Percentiles rank a stretch among this genome's conserved stretches.
Evolutionary conservation across 306 rosid genomes (phyloP).

Genomic region (Senna tora): DNA sequence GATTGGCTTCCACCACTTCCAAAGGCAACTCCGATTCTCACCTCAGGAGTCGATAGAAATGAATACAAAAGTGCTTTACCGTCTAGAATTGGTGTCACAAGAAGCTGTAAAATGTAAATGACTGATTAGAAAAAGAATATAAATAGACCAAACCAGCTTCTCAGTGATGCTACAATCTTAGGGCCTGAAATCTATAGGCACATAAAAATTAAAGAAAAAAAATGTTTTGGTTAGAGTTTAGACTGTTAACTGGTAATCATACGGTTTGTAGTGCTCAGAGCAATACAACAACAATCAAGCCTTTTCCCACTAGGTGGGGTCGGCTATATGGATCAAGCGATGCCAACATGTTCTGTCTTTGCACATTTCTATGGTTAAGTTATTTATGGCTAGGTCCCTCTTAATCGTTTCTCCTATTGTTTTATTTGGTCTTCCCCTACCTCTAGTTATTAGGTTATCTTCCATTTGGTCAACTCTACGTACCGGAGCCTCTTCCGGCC

Average conservation of each 20-base stretch:
- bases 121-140: slow-evolving; percentile 30
- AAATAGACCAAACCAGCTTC: slow-evolving; percentile 19
- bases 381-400: too few relatives aligned
- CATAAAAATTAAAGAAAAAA: slow-evolving; percentile 8
- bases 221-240: too few relatives aligned
- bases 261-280: background rate
- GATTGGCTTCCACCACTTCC: slow-evolving; percentile 98
- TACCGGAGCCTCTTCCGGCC: too few relatives aligned
- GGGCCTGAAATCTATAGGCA: slow-evolving; percentile 1
- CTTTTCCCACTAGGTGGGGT: too few relatives aligned
- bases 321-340: too few relatives aligned
- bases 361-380: too few relatives aligned
- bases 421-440: too few relatives aligned
- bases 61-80: slow-evolving; percentile 87
- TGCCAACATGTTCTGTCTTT: too few relatives aligned
- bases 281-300: too few relatives aligned
- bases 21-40: slow-evolving; percentile 91
- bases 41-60: slow-evolving; percentile 82
- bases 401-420: too few relatives aligned
- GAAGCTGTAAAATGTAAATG: slow-evolving; percentile 66
- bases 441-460: too few relatives aligned
- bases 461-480: too few relatives aligned
- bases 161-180: slow-evolving; percentile 14
- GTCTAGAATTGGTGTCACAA: slow-evolving; percentile 71
- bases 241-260: background rate